Evolutionary conservation across 2,329 filamentous ascomycete species (phyloP).

Genomic region (Botrytis porri): DNA sequence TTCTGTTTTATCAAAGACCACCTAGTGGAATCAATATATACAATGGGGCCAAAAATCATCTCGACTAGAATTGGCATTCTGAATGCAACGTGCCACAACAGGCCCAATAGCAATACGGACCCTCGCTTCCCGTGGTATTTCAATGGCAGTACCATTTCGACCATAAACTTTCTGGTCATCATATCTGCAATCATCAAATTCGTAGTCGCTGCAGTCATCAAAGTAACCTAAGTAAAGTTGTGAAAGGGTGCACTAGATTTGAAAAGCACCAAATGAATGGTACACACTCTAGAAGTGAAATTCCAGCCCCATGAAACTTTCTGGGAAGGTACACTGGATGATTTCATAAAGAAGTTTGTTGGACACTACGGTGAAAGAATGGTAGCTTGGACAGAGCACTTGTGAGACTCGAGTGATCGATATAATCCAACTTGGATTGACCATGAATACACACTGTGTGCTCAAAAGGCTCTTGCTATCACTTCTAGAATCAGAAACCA

Average conservation of each 20-base stretch:
- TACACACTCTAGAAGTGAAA: background rate
- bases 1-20: background rate
- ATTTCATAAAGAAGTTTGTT: background rate
- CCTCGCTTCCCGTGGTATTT: background rate
- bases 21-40: background rate
- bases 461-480: background rate
- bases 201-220: background rate
- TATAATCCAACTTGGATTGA: background rate
- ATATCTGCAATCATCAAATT: background rate
- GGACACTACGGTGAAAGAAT: background rate
- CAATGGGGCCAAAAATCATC: background rate
- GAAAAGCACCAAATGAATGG: background rate
- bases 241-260: background rate
- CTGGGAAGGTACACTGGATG: background rate
- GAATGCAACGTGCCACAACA: background rate
- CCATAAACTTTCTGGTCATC: background rate
- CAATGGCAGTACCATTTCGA: background rate
- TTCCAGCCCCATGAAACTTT: background rate
- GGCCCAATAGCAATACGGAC: background rate
- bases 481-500: background rate
- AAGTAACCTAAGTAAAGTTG: background rate
- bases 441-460: background rate
- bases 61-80: background rate
- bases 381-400: background rate
- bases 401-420: background rate